Percentiles rank a stretch among this genome's conserved stretches.
Evolutionary conservation across 441 rosid genomes (phyloP).

Genomic region (Adansonia madagascariensis): DNA sequence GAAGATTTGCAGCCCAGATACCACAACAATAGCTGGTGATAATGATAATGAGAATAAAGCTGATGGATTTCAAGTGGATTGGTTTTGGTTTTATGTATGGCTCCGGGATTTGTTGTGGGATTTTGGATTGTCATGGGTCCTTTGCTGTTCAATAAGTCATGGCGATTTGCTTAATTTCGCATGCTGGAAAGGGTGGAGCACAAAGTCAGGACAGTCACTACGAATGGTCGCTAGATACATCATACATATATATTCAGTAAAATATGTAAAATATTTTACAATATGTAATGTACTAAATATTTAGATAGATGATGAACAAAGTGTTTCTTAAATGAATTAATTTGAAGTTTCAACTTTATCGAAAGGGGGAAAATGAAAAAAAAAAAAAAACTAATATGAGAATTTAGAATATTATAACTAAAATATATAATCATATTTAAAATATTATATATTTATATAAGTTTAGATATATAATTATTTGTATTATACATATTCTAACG

Average conservation of each 20-base stretch:
- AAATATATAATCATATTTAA: too few species aligned
- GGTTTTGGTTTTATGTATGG: constrained; percentile 21
- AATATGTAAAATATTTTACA: too few species aligned
- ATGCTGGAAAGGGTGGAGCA: not conserved
- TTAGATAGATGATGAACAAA: too few species aligned
- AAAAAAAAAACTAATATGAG: too few species aligned
- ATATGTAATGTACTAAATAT: too few species aligned
- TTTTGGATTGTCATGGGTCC: constrained; percentile 30
- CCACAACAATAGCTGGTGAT: not conserved
- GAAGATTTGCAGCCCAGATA: not conserved
- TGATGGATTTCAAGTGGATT: not conserved
- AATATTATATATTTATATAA: too few species aligned
- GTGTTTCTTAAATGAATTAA: too few species aligned
- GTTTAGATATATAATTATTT: too few species aligned
- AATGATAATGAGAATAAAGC: not conserved
- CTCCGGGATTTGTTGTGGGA: constrained; percentile 32
- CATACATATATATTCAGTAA: not conserved
- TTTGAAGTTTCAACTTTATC: too few species aligned
- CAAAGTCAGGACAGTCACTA: not conserved
- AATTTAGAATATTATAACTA: too few species aligned
- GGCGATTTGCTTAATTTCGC: constrained; percentile 19
- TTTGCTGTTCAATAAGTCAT: constrained; percentile 14
- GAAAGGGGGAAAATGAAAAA: too few species aligned
- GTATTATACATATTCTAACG: too few species aligned
- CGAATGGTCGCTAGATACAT: not conserved